A percentile compares a stretch with the other conserved stretches of the same genome.
Conservation (phyloP, 1,139 yeast species). For the Magnusiomyces paraingens region DNA sequence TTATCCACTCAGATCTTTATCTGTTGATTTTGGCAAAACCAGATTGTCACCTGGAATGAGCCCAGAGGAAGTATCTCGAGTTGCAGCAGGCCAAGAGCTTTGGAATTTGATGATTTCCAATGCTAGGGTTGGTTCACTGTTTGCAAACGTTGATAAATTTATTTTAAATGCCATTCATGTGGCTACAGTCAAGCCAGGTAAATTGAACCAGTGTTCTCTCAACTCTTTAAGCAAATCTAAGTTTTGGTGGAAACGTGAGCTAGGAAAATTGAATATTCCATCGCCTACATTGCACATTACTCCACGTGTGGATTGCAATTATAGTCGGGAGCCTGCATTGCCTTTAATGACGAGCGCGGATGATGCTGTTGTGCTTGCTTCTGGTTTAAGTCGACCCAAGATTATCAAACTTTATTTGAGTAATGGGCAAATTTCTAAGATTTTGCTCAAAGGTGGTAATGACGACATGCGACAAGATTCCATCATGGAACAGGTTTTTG, state of each 20-base stretch:
- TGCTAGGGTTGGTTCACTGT: conserved; percentile 24
- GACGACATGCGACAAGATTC: conserved; percentile 95
- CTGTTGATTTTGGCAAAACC: conserved; percentile 7
- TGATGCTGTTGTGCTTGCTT: conserved; percentile 50
- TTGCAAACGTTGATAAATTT: conserved; percentile 39
- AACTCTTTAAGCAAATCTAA: neutral
- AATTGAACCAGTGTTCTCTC: conserved; percentile 1
- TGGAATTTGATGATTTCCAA: conserved; percentile 14
- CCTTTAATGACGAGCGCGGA: conserved; percentile 46
- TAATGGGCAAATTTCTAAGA: conserved; percentile 51
- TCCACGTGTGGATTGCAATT: conserved; percentile 42
- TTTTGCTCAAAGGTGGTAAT: conserved; percentile 73
- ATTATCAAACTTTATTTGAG: conserved; percentile 50
- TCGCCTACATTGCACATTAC: conserved; percentile 57
- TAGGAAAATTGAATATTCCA: conserved; percentile 49
- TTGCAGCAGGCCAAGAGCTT: conserved; percentile 21
- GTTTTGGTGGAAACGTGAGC: conserved; percentile 47
- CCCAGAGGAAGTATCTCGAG: conserved; percentile 14
- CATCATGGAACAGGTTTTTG: conserved; percentile 95
- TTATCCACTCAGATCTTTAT: conserved; percentile 39
- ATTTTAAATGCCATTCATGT: conserved; percentile 42
- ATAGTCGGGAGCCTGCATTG: conserved; percentile 32
- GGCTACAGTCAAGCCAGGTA: conserved; percentile 32
- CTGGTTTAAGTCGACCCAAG: conserved; percentile 85
- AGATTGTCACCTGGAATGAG: conserved; percentile 5